Conservation (phyloP, 495 filamentous ascomycete genomes). For the Aspergillus leporis region DNA sequence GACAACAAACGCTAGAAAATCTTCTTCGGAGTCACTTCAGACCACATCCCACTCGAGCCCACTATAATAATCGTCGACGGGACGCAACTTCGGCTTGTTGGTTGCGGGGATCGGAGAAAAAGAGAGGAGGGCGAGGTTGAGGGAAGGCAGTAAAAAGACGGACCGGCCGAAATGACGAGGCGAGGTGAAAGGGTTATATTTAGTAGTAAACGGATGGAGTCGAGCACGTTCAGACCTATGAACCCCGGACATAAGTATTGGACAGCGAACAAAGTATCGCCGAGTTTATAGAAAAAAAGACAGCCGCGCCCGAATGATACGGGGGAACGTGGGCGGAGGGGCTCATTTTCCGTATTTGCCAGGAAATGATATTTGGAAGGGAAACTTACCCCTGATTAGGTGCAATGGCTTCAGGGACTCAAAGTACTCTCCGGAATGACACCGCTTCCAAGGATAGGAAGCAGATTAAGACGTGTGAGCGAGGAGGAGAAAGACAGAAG, state of each 20-base stretch:
- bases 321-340: conserved; percentile 22
- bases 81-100: conserved; percentile 2
- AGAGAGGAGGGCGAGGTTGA: background rate
- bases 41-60: conserved; percentile 37
- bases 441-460: background rate
- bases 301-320: conserved; percentile 13
- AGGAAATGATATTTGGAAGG: conserved; percentile 6
- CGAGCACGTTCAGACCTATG: conserved; percentile 20
- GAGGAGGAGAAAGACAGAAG: conserved; percentile 4
- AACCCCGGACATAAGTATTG: conserved; percentile 12
- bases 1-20: conserved; percentile 24
- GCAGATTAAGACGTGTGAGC: background rate
- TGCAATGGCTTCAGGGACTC: conserved; percentile 12
- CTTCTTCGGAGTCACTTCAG: conserved; percentile 25
- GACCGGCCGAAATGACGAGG: conserved; percentile 6
- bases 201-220: background rate
- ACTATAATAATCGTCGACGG: conserved; percentile 8
- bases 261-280: conserved; percentile 15
- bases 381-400: conserved; percentile 19
- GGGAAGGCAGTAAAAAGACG: conserved; percentile 1
- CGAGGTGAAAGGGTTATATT: conserved; percentile 17
- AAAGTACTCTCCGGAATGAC: background rate
- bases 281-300: conserved; percentile 4
- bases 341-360: conserved; percentile 16
- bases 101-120: background rate